Evolutionary conservation across 2,329 filamentous ascomycete genomes (phyloP), one percentile per base, ranked within the genome.

Genomic region (Fusarium neocosmosporiellum): DNA sequence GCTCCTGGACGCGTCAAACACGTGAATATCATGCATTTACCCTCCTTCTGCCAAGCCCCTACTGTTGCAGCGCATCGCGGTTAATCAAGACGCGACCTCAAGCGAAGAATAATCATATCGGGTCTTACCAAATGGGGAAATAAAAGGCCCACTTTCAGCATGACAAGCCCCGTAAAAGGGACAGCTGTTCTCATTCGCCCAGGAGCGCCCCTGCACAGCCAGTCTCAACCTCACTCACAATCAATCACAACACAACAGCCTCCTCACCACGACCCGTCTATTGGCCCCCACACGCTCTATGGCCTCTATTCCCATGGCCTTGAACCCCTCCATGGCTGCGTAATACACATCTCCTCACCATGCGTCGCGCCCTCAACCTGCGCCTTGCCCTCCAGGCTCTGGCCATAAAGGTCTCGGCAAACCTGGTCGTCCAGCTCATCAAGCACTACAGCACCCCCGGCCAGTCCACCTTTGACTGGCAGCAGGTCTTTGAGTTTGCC

Each of bases 401-500:
- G 57, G 61, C 73, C 48, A 74, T 80, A 64, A 80, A 80, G 71
- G 78, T 80, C 43, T 79, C 78, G 29, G 78, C 78, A 63, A 80
- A 80, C 61, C 70, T 80, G 39, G 76, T 80, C 65, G 79, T 79
- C 36, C 78, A 80, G 69, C 37, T 74, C 66, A 65, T 79, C 62
- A 67, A 63, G 24, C 69, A 70, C 62, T 69, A 65, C 22, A 75
- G 61, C 20, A 71, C 70, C 33, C 69, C 78, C 5, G 64, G 59
- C 3, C 34, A 70, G 18, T 63, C 69, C 11, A 63, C 72, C 5
- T 73, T 81, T 66, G 81, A 82, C 72, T 63, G 63, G 60, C 81
- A 81, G 70, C 81, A 81, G 69, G 77, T 82, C 22, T 41, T 77
- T 34, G 81, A 82, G 73, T 82, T 82, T 60, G 81, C 80, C 29